Conservation (phyloP, 805 yeast species). For the Barnettozyma sucrosica region DNA sequence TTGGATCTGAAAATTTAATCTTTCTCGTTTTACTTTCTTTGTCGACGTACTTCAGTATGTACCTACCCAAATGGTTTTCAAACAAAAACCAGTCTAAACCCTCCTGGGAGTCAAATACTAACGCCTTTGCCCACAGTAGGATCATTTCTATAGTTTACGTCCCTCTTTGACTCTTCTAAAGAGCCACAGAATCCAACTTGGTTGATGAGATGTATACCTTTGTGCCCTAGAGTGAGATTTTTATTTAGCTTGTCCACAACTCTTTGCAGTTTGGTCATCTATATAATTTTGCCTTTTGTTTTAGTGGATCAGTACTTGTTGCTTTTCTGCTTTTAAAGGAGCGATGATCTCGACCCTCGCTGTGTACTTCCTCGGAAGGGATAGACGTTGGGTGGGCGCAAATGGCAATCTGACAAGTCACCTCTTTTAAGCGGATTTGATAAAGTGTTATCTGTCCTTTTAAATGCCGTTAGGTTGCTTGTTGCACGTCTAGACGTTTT, state of each 20-base stretch:
- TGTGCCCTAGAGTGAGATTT: conserved; percentile 88
- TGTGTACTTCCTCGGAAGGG: conserved; percentile 27
- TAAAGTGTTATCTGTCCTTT: neutral
- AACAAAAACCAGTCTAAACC: too few relatives aligned
- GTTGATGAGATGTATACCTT: conserved; percentile 95
- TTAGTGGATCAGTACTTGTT: conserved; percentile 9
- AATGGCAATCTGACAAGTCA: conserved; percentile 3
- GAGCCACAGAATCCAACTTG: conserved; percentile 99
- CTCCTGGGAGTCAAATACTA: conserved; percentile 25
- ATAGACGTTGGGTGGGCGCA: conserved; percentile 3
- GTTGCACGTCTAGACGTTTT: too few relatives aligned
- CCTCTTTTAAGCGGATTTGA: neutral
- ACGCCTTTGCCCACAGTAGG: conserved; percentile 58
- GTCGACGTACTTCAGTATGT: conserved; percentile 96
- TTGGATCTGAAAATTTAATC: neutral
- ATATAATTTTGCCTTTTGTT: conserved; percentile 35
- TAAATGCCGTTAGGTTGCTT: too few relatives aligned
- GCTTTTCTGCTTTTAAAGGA: conserved; percentile 51
- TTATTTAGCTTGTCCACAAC: conserved; percentile 72
- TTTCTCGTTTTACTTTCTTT: conserved; percentile 47
- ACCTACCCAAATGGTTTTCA: conserved; percentile 22
- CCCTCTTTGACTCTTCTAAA: conserved; percentile 98
- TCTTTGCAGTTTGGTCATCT: conserved; percentile 91
- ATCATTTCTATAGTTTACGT: conserved; percentile 99
- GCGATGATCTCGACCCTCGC: conserved; percentile 99